Conservation (phyloP, 2,329 filamentous ascomycete genomes). For the Ceratocystis huliohia region DNA sequence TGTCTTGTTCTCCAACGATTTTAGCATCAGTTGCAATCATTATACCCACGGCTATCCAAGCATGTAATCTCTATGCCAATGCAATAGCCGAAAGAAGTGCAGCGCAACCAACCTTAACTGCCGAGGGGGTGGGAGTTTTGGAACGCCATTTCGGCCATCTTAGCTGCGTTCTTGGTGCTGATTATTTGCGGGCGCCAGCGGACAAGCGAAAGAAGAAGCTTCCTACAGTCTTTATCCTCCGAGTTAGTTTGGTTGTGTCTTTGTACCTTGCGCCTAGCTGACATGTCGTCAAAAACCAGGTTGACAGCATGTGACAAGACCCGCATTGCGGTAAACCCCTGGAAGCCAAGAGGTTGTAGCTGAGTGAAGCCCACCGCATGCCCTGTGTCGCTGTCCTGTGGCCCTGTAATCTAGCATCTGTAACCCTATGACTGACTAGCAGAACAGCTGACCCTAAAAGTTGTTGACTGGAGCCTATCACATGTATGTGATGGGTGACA, state of each 20-base stretch:
- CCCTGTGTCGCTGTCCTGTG: neutral
- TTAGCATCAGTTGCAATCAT: too few species aligned
- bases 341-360: too few species aligned
- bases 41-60: too few species aligned
- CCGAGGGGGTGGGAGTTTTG: neutral
- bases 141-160: neutral
- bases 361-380: neutral
- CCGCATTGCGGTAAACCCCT: neutral
- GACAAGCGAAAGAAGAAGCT: neutral
- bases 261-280: neutral
- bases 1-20: too few species aligned
- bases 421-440: neutral
- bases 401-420: neutral
- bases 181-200: conserved; percentile 3
- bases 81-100: neutral
- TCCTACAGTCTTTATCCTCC: neutral
- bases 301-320: neutral
- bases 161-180: neutral
- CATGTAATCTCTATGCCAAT: too few species aligned
- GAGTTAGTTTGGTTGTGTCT: neutral
- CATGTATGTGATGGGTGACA: neutral
- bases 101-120: neutral
- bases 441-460: neutral
- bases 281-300: neutral
- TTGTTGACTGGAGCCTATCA: neutral